Conservation (phyloP, 1,284 basidiomycete genomes). For the Xerocomus amazonicus region DNA sequence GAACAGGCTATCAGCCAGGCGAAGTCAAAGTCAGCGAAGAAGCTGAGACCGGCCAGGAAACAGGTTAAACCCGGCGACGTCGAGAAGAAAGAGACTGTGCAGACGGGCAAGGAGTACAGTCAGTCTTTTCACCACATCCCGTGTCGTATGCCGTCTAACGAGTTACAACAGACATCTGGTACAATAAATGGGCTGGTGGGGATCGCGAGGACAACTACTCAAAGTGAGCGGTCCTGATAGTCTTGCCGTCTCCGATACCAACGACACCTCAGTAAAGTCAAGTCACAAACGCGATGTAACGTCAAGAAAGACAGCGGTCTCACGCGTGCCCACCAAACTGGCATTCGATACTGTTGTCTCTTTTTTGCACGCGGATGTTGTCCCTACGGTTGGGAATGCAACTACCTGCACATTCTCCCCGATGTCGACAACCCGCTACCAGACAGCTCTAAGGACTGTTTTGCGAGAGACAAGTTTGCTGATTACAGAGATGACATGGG, state of each 20-base stretch:
- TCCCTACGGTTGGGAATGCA: conserved; percentile 96
- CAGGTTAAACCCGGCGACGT: conserved; percentile 89
- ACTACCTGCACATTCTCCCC: conserved; percentile 88
- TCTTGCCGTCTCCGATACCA: conserved; percentile 1
- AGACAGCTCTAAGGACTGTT: conserved; percentile 94
- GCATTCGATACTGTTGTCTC: conserved; percentile 89
- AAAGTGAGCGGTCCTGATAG: conserved; percentile 53
- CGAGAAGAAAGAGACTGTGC: conserved; percentile 81
- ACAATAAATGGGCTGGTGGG: conserved; percentile 98
- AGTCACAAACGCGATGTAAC: conserved; percentile 87
- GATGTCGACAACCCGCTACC: conserved; percentile 68
- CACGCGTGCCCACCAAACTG: conserved; percentile 89
- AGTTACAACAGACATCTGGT: conserved; percentile 84
- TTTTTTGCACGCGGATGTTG: conserved; percentile 97
- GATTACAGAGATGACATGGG: conserved; percentile 99
- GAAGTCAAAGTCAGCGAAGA: conserved; percentile 41
- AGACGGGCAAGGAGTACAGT: conserved; percentile 96
- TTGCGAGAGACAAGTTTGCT: conserved; percentile 94
- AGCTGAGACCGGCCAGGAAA: conserved; percentile 80
- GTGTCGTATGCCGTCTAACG: conserved; percentile 13
- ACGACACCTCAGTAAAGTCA: conserved; percentile 72
- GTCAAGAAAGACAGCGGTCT: conserved; percentile 89
- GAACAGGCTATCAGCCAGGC: conserved; percentile 2
- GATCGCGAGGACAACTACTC: conserved; percentile 93
- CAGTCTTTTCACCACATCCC: conserved; percentile 29